Evolutionary conservation across 352 stramenopile genomes (phyloP).

Genomic region (Pythium volutum): DNA sequence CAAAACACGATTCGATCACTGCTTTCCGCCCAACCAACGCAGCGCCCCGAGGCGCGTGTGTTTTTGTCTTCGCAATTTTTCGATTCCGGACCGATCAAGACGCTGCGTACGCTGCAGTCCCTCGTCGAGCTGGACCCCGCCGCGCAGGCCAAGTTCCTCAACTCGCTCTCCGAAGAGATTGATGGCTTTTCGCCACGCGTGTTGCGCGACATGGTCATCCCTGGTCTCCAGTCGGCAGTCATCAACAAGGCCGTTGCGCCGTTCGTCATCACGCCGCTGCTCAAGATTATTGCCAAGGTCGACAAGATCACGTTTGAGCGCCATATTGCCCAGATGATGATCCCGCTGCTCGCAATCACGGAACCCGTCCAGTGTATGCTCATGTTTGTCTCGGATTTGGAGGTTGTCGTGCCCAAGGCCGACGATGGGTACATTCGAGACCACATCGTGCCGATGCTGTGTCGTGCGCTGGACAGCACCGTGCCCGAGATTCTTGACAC

Average conservation of each 20-base stretch:
- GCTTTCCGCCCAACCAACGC: slow-evolving; percentile 54
- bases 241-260: slow-evolving; percentile 87
- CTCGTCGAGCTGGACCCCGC: slow-evolving; percentile 82
- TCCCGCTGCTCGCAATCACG: slow-evolving; percentile 74
- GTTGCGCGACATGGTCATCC: slow-evolving; percentile 83
- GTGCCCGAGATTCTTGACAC: slow-evolving; percentile 86
- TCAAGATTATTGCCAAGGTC: slow-evolving; percentile 87
- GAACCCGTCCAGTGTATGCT: slow-evolving; percentile 89
- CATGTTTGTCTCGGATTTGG: slow-evolving; percentile 86
- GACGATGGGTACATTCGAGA: slow-evolving; percentile 89
- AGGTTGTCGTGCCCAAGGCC: slow-evolving; percentile 78
- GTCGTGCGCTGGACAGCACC: slow-evolving; percentile 75
- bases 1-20: slow-evolving; percentile 85
- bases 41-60: slow-evolving; percentile 63
- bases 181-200: slow-evolving; percentile 75
- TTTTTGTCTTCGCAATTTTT: slow-evolving; percentile 87
- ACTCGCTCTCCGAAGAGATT: slow-evolving; percentile 63
- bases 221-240: slow-evolving; percentile 67
- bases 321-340: slow-evolving; percentile 79
- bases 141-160: slow-evolving; percentile 79
- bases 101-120: slow-evolving; percentile 70
- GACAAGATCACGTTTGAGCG: slow-evolving; percentile 82
- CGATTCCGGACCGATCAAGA: slow-evolving; percentile 84
- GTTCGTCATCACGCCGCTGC: slow-evolving; percentile 84
- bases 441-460: slow-evolving; percentile 86